phyloP scores from a whole-genome alignment of 202 grass and related monocot species.

The Digitaria exilis region DNA sequence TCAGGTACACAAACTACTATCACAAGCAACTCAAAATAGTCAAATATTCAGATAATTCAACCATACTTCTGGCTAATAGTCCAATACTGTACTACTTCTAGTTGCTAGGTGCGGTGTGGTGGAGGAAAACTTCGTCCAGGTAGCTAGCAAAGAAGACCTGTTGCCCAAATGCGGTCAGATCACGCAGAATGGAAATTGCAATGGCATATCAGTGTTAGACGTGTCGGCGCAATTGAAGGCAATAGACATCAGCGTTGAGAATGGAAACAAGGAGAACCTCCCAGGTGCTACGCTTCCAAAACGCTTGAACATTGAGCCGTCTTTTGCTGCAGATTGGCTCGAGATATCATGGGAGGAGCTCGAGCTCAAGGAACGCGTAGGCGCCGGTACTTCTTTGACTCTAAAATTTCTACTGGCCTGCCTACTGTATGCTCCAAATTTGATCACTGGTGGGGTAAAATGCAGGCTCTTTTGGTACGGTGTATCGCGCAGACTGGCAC shows the following conservation, averaged over 20 bases:
- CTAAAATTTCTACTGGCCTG: slow-evolving; percentile 3
- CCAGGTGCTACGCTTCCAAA: slow-evolving; percentile 22
- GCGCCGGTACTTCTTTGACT: slow-evolving; percentile 64
- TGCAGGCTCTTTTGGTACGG: slow-evolving; percentile 91
- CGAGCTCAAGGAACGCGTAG: slow-evolving; percentile 83
- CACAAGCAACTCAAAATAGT: background rate
- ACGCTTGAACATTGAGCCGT: slow-evolving; percentile 55
- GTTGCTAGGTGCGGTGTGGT: slow-evolving; percentile 33
- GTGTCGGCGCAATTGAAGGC: slow-evolving; percentile 46
- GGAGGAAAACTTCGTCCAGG: slow-evolving; percentile 29
- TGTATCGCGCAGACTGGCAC: slow-evolving; percentile 92
- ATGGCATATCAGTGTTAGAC: slow-evolving; percentile 41
- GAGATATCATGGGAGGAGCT: slow-evolving; percentile 98
- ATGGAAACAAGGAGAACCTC: slow-evolving; percentile 35
- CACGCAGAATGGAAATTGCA: slow-evolving; percentile 44
- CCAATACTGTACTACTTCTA: background rate
- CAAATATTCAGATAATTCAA: background rate
- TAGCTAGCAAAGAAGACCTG: slow-evolving; percentile 40
- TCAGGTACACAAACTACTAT: slow-evolving; percentile 29
- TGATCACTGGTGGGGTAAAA: slow-evolving; percentile 19
- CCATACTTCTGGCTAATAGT: background rate
- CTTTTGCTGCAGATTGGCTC: slow-evolving; percentile 74
- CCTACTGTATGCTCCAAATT: background rate
- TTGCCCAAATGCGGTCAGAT: slow-evolving; percentile 27
- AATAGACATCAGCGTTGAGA: slow-evolving; percentile 19